Base-by-base conservation (phyloP, 2,329 filamentous ascomycete species). In the Karstenula rhodostoma region DNA sequence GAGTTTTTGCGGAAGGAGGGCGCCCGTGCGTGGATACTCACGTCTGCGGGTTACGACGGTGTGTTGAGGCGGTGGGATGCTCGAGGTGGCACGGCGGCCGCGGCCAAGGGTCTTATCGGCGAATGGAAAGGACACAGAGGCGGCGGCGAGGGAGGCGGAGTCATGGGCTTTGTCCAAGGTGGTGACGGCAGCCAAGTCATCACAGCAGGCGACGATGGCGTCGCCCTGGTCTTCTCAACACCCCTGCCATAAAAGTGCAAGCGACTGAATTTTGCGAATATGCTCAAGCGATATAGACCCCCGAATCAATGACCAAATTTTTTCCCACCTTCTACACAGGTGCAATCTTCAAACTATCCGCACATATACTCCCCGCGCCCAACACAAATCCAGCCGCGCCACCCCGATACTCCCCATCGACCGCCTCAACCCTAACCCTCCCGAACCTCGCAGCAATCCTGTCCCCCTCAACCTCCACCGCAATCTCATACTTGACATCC, bases 51-150 rank as follows among this genome's bases (percentile, higher is more conserved):
- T 9, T 92, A 97, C 85, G 95, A 99, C 72, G 94, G 95, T 19
- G 93, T 94, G 0, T 87, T 99, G 22, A 85, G 92, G 71, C 84
- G 94, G 61, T 99, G 95, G 95, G 94, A 99, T 79, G 83, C 87
- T 5, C 79, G 89, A 47, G 89, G 89, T 57, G 89, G 90, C 8
- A 91, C 88, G 1, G 84, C 86, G 1, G 86, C 86, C 0, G 87
- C 87, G 1, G 87, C 84, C 9, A 87, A 88, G 55, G 93, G 92
- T 0, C 80, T 96, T 55, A 81, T 92, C 25, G 90, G 89, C 65
- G 94, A 97, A 79, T 98, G 94, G 94, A 93, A 86, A 77, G 95
- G 95, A 0, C 95, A 99, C 77, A 78, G 92, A 69, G 89, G 94
- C 32, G 88, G 92, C 73, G 91, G 93, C 13, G 92, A 95, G 80